Evolutionary conservation across 768 basidiomycete genomes (phyloP), one percentile per base, ranked within the genome.

Genomic region (Amanita pallidorosea): DNA sequence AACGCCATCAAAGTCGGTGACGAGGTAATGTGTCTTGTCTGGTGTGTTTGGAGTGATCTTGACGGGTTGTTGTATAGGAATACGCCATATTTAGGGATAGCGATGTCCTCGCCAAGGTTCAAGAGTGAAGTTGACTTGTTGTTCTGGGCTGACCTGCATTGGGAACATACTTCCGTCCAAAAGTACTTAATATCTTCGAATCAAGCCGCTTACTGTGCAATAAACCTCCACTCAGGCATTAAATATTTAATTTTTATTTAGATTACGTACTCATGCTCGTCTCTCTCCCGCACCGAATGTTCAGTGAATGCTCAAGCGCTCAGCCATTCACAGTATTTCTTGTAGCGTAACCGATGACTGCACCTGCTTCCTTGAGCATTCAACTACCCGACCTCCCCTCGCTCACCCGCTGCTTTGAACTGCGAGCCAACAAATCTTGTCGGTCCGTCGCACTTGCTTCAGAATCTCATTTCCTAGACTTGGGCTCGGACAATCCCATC

Each of bases 1-100:
- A 93, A 83, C 62, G 65, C 88, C 13, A 92, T 99, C 68, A 99
- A 99, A 71, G 80, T 98, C 42, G 94, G 93, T 35, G 96, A 98
- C 20, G 94, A 97, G 65, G 95, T 92, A 60, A n/a, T 53, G 86
- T 76, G 47, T 31, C 13, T 48, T 36, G 15, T 36, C 17, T 36
- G 5, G 13, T 9, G 9, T 31, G 31, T 9, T 12, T 22, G 40
- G 18, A 44, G 40, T 15, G 43, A 40, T 23, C 3, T 23, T 5
- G 27, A 2, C 5, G 27, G n/a, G n/a, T n/a, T 27, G 53, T 55
- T 31, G 47, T 29, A 23, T 59, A 97, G 93, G 95, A 99, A 64
- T 99, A 87, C 70, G 85, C 77, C 74, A 70, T 99, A 52, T 97
- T 94, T 83, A 88, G 83, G 70, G 95, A 97, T 68, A 67, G 80